phyloP scores from a whole-genome alignment of 2,329 filamentous ascomycete species.

The Nigrospora oryzae region DNA sequence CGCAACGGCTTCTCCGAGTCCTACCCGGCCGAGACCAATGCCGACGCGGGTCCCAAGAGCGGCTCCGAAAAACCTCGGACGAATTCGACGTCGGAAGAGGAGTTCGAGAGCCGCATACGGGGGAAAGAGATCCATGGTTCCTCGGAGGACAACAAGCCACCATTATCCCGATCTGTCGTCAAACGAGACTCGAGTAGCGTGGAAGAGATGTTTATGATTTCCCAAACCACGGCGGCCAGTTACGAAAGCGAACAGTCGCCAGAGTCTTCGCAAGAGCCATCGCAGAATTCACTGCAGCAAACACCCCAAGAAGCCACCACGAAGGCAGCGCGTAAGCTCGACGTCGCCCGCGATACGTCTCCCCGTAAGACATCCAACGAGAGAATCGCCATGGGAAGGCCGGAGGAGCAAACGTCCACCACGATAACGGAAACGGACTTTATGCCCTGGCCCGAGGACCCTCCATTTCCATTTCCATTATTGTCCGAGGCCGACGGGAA shows the following conservation, averaged over 20 bases:
- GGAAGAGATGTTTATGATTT: conserved; percentile 19
- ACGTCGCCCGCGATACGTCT: conserved; percentile 5
- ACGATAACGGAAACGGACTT: conserved; percentile 49
- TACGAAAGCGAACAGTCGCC: conserved; percentile 12
- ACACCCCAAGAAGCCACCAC: conserved; percentile 3
- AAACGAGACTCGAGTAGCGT: conserved; percentile 15
- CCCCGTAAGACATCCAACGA: conserved; percentile 7
- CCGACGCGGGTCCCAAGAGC: conserved; percentile 2
- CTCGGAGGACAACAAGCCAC: conserved; percentile 10
- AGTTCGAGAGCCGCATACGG: conserved; percentile 38
- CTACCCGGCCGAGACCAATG: conserved; percentile 10
- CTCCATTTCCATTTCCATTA: conserved; percentile 41
- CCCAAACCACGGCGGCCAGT: conserved; percentile 20
- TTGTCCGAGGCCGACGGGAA: conserved; percentile 8
- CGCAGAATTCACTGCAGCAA: conserved; percentile 1
- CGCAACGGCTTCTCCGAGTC: background rate
- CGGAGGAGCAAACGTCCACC: conserved; percentile 28
- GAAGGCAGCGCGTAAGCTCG: conserved; percentile 4
- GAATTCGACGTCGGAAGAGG: conserved; percentile 20
- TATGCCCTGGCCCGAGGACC: conserved; percentile 49
- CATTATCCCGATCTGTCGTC: conserved; percentile 6
- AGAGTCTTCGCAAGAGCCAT: conserved; percentile 1
- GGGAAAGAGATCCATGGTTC: conserved; percentile 27
- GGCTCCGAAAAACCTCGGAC: conserved; percentile 2
- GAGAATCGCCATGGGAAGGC: conserved; percentile 9